Evolutionary conservation across 371 early-diverging fungal species (phyloP).

Genomic region (Zychaea mexicana): DNA sequence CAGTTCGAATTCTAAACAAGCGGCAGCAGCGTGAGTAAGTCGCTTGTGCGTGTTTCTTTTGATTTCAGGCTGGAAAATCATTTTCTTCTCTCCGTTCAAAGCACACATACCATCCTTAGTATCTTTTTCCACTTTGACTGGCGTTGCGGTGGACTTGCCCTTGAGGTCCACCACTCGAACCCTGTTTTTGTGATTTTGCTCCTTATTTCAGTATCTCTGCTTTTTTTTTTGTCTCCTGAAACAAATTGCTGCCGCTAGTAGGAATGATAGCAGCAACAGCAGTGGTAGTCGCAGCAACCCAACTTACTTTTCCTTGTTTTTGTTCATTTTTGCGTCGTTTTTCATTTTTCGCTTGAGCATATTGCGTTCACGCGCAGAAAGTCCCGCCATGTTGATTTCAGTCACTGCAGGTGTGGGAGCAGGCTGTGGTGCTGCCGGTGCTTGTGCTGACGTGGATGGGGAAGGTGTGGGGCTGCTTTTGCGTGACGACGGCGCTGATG

Average conservation of each 20-base stretch:
- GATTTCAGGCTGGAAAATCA: neutral
- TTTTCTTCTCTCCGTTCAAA: neutral
- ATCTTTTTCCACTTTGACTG: constrained; percentile 44
- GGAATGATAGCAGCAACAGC: neutral
- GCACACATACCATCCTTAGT: constrained; percentile 40
- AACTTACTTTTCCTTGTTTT: constrained; percentile 74
- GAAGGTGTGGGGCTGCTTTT: constrained; percentile 18
- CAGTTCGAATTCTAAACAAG: constrained; percentile 51
- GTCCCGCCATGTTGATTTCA: constrained; percentile 74
- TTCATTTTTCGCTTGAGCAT: constrained; percentile 88
- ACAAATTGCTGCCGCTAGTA: too few species aligned
- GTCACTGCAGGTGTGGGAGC: constrained; percentile 44
- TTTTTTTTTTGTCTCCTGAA: neutral
- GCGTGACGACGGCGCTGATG: constrained; percentile 8
- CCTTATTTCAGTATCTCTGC: neutral
- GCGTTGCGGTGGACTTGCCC: constrained; percentile 44
- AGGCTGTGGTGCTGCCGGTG: constrained; percentile 21
- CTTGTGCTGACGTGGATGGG: constrained; percentile 29
- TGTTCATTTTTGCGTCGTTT: constrained; percentile 74
- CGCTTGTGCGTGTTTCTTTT: neutral
- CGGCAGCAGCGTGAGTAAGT: neutral
- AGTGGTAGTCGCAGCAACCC: neutral
- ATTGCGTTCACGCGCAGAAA: constrained; percentile 92
- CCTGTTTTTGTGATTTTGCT: constrained; percentile 18
- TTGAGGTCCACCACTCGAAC: constrained; percentile 52